These are phyloP conservation scores for Halenospora varia DNA, from an alignment of 495 filamentous ascomycete species.

Conservation along the genomic window DNA sequence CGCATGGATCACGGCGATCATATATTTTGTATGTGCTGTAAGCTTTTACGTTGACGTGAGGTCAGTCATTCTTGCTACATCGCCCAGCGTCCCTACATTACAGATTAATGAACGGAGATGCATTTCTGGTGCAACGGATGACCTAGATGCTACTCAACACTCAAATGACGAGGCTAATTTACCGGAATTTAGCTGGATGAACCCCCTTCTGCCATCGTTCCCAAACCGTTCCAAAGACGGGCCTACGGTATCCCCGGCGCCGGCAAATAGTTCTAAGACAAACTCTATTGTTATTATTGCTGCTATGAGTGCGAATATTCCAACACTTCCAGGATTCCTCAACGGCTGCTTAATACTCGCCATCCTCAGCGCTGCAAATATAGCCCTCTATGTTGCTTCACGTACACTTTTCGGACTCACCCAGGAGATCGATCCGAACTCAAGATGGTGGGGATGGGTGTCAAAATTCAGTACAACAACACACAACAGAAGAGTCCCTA, in stretches of 20 bases:
- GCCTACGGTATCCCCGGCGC: too few relatives aligned
- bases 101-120: too few relatives aligned
- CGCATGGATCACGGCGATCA: not conserved
- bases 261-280: too few relatives aligned
- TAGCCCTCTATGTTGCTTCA: constrained; percentile 39
- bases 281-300: not conserved
- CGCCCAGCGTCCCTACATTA: too few relatives aligned
- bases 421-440: constrained; percentile 13
- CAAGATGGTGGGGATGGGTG: not conserved
- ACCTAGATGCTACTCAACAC: too few relatives aligned
- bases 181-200: not conserved
- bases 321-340: constrained; percentile 3
- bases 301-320: not conserved
- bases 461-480: not conserved
- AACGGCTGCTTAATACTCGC: constrained; percentile 25
- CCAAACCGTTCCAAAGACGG: not conserved
- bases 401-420: constrained; percentile 38
- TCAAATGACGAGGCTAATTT: too few relatives aligned
- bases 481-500: not conserved
- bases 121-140: too few relatives aligned
- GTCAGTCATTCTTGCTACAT: too few relatives aligned
- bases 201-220: not conserved
- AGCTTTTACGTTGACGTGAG: not conserved
- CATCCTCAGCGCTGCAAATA: constrained; percentile 29
- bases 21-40: not conserved